These are phyloP conservation scores for Gilbertella persicaria DNA, from an alignment of 371 early-diverging fungal species.

Conservation along the genomic window DNA sequence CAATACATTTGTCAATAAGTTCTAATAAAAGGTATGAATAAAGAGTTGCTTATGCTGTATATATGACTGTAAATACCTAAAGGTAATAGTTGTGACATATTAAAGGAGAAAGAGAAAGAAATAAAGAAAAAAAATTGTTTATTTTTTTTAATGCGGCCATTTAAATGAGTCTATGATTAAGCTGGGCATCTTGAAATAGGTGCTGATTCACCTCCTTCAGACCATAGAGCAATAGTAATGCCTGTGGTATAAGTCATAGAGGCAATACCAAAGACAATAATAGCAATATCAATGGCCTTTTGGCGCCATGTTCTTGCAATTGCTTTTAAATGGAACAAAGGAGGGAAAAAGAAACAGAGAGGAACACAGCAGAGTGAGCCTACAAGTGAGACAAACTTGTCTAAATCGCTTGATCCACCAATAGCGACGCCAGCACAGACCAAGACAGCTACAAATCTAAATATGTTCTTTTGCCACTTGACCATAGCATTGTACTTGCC, in stretches of 20 bases:
- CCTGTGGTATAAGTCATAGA: conserved; percentile 79
- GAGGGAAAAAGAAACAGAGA: conserved; percentile 80
- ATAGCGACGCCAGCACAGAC: conserved; percentile 70
- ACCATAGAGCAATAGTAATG: conserved; percentile 75
- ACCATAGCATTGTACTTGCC: conserved; percentile 67
- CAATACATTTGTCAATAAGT: conserved; percentile 97
- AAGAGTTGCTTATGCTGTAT: neutral
- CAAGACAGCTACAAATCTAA: conserved; percentile 61
- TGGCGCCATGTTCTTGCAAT: conserved; percentile 46
- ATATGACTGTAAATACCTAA: conserved; percentile 35
- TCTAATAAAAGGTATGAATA: conserved; percentile 54
- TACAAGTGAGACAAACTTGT: conserved; percentile 85
- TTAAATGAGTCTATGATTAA: too few relatives aligned
- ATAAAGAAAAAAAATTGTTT: neutral
- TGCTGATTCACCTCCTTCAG: conserved; percentile 36
- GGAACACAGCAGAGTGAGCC: conserved; percentile 68
- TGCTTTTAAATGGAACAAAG: conserved; percentile 77
- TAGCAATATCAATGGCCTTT: conserved; percentile 51
- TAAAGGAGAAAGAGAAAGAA: neutral
- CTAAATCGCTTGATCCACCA: conserved; percentile 72
- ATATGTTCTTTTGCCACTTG: conserved; percentile 88
- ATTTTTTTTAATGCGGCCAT: too few relatives aligned
- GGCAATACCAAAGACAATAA: conserved; percentile 71
- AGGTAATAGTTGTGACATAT: conserved; percentile 53
- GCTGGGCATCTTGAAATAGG: conserved; percentile 44